phyloP scores from a whole-genome alignment of 371 early-diverging fungal genomes.

The Mortierella sp. region DNA sequence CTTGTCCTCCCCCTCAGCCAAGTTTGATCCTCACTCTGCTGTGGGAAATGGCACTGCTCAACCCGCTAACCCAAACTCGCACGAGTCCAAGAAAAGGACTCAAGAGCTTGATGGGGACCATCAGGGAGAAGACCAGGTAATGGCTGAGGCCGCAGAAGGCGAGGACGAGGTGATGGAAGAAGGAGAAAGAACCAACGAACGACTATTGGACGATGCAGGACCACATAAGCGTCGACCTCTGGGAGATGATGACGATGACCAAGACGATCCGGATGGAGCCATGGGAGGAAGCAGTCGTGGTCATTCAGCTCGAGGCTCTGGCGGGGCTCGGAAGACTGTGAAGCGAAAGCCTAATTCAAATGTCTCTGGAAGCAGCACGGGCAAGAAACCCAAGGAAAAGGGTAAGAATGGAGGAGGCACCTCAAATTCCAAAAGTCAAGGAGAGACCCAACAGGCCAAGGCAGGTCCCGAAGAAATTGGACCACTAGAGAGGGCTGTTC shows the following conservation, averaged over 20 bases:
- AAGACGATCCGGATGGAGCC: slow-evolving; percentile 12
- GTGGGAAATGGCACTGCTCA: no score
- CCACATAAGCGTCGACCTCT: slow-evolving; percentile 26
- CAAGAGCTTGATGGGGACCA: neutral
- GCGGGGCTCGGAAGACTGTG: slow-evolving; percentile 12
- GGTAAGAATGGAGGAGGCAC: neutral
- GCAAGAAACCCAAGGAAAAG: slow-evolving; percentile 28
- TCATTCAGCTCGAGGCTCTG: neutral
- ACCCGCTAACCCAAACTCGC: no score
- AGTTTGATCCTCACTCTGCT: no score
- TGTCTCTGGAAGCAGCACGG: slow-evolving; percentile 7
- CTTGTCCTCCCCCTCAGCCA: no score
- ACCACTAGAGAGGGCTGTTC: no score
- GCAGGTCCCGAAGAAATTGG: no score
- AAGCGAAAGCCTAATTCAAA: slow-evolving; percentile 33
- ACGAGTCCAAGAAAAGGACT: no score
- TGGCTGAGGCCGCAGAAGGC: slow-evolving; percentile 8
- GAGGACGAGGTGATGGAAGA: slow-evolving; percentile 13
- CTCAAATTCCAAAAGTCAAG: neutral
- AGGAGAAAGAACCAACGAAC: slow-evolving; percentile 5
- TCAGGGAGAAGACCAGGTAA: slow-evolving; percentile 12
- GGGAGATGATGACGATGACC: slow-evolving; percentile 27
- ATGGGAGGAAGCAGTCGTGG: neutral
- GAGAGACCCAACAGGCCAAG: neutral
- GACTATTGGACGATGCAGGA: neutral